Conservation (phyloP, 345 rosid genomes). For the Chamaenerion angustifolium region DNA sequence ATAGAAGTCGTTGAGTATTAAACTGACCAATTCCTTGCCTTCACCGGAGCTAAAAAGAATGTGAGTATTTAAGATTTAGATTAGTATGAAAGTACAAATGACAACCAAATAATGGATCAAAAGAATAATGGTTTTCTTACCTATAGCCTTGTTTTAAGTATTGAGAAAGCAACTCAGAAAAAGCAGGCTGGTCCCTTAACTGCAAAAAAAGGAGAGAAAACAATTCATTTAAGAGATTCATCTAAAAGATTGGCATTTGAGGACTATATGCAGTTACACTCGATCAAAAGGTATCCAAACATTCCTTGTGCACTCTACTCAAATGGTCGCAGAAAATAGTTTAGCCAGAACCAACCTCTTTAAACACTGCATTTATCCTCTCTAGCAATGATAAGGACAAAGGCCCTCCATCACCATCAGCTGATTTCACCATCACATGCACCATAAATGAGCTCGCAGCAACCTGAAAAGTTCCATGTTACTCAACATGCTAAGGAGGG, state of each 20-base stretch:
- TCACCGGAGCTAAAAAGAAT: conserved; percentile 36
- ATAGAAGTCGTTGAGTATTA: conserved; percentile 60
- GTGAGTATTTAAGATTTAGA: not conserved
- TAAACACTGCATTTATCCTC: conserved; percentile 32
- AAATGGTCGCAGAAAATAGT: not conserved
- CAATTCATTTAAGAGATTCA: conserved; percentile 2
- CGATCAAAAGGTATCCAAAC: not conserved
- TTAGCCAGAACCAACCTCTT: conserved; percentile 29
- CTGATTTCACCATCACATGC: conserved; percentile 56
- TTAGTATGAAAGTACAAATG: not conserved
- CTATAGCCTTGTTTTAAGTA: conserved; percentile 64
- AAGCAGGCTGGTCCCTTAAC: conserved; percentile 63
- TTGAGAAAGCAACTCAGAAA: conserved; percentile 56
- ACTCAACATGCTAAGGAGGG: not conserved
- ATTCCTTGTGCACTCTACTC: too few relatives aligned
- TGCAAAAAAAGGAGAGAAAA: conserved; percentile 16
- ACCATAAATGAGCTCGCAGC: conserved; percentile 52
- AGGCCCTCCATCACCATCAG: conserved; percentile 44
- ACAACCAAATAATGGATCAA: not conserved
- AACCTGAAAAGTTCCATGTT: conserved; percentile 34
- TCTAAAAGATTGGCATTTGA: conserved; percentile 9
- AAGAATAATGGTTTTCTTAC: conserved; percentile 17
- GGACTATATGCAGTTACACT: conserved; percentile 5
- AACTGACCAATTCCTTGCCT: conserved; percentile 47
- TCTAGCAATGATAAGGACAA: conserved; percentile 50